Base-by-base conservation (phyloP, 2,329 filamentous ascomycete species). In the Clarireedia hainanense region DNA sequence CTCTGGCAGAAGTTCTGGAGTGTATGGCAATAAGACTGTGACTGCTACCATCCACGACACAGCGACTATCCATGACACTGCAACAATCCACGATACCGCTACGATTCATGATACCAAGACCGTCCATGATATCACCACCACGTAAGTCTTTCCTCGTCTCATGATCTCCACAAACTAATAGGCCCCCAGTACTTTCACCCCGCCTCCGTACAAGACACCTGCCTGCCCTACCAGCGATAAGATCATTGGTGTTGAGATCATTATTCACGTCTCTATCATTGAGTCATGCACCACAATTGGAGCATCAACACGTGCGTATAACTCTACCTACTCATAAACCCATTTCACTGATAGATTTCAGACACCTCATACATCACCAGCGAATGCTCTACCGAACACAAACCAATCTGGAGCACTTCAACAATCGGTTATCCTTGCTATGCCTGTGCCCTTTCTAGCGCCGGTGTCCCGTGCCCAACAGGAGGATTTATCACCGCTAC, bases 241-340 rank as follows among this genome's bases (percentile, higher is more conserved):
- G 47, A 57, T 64, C 54, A 63, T 71, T 24, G 69, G 68, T 47
- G 56, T 71, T 42, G 68, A 71, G 55, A 61, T 69, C 17, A 65
- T 71, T 23, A 57, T 69, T 30, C 61, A 68, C 45, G 61, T 69
- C 27, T 63, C 65, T 6, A 58, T 70, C 20, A 63, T 62, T 7
- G 67, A 69, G 47, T 50, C 63, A n/a, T 70, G 65, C 42, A 63
- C 61, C 1, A 63, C 57, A 10, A 15, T 50, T 47, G 61, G 47
- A 34, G 42, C 37, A 4, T 42, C 43, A 10, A 52, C 52, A 36
- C 34, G 57, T 59, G 34, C 27, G 50, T 47, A 15, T 2, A 47
- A 15, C 3, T 12, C 30, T 34, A 34, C 30, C 30, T 34, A 5
- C 10, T 34, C 9, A 9, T 3, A 12, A 9, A 34, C 12, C 10